These are phyloP conservation scores for Grammothele lineata DNA, from an alignment of 768 basidiomycete species.

Conservation along the genomic window DNA sequence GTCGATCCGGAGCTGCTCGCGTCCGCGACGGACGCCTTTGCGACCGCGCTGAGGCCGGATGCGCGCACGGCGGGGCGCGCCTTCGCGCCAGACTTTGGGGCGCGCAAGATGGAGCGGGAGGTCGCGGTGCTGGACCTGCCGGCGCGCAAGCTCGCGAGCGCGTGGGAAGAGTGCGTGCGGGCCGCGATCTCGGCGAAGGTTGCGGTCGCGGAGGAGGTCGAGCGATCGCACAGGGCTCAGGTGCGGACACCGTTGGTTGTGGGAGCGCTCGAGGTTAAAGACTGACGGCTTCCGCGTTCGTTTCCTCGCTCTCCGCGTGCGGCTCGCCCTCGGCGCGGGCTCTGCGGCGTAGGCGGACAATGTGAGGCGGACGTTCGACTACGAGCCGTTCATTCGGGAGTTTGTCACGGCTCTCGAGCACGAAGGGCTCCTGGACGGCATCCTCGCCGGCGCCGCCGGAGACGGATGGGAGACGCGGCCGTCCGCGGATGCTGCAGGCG, in stretches of 20 bases:
- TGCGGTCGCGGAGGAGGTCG: slow-evolving; percentile 46
- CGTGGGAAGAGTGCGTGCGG: slow-evolving; percentile 47
- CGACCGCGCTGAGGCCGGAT: slow-evolving; percentile 25
- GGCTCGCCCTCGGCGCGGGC: too few species aligned
- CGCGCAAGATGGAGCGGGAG: slow-evolving; percentile 39
- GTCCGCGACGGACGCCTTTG: slow-evolving; percentile 28
- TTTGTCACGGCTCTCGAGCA: slow-evolving; percentile 40
- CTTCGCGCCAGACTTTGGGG: slow-evolving; percentile 43
- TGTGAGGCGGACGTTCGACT: slow-evolving; percentile 56
- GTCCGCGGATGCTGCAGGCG: background rate
- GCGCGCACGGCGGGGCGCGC: slow-evolving; percentile 23
- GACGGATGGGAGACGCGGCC: too few species aligned
- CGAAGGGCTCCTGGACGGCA: slow-evolving; percentile 38
- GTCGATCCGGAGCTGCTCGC: slow-evolving; percentile 36
- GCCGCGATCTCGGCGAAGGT: slow-evolving; percentile 35
- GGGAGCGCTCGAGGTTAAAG: too few species aligned
- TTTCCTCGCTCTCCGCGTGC: too few species aligned
- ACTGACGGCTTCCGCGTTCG: too few species aligned
- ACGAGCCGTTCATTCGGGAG: slow-evolving; percentile 53
- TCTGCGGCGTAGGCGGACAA: slow-evolving; percentile 64
- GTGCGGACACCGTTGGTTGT: slow-evolving; percentile 30
- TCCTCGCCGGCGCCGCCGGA: too few species aligned
- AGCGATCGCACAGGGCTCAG: slow-evolving; percentile 38
- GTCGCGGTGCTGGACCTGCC: slow-evolving; percentile 42
- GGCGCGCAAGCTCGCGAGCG: slow-evolving; percentile 27